Evolutionary conservation across 257 asterid species (phyloP), one percentile per base, ranked within the genome.

Genomic region (Capsicum chinense): DNA sequence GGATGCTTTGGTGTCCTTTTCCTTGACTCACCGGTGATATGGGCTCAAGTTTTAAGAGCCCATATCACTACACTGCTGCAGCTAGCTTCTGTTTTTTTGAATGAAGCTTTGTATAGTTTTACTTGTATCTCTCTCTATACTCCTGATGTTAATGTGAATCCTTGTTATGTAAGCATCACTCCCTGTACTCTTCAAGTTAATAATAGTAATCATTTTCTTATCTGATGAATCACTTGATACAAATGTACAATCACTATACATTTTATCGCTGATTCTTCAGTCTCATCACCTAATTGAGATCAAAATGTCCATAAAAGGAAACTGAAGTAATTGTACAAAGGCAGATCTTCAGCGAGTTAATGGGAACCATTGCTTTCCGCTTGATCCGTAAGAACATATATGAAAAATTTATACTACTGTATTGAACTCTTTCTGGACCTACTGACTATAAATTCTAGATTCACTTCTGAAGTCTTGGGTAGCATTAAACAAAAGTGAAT

Each of bases 21-120:
- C 35, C 39, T n/a, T 52, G 4, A n/a, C 5, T 85, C 33, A 26
- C 33, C 33, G 37, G 90, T 90, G 94, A 87, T 84, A 14, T 80
- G 56, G 54, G 93, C 97, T 93, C 90, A 84, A 54, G 37, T 91
- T 89, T 91, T 14, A 81, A 87, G 95, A 91, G 98, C 93, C 33
- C 33, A 26, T 85, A 48, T 89, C 92, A 88, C 90, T 56, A 39
- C 2, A 21, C 73, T 83, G 5, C 33, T 54, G 64, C 42, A 26
- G 33, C 33, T 26, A 78, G 93, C 91, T 90, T 90, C 91, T 88
- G 88, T 57, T 81, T 92, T 64, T 92, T 84, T 63, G 44, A 74
- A 86, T 94, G 92, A 90, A 95, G 94, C 87, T 26, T 71, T 86
- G 86, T 87, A 66, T 63, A 82, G 64, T 33, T 17, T 19, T 6